Base-by-base conservation (phyloP, 257 asterid species). In the Perilla frutescens region DNA sequence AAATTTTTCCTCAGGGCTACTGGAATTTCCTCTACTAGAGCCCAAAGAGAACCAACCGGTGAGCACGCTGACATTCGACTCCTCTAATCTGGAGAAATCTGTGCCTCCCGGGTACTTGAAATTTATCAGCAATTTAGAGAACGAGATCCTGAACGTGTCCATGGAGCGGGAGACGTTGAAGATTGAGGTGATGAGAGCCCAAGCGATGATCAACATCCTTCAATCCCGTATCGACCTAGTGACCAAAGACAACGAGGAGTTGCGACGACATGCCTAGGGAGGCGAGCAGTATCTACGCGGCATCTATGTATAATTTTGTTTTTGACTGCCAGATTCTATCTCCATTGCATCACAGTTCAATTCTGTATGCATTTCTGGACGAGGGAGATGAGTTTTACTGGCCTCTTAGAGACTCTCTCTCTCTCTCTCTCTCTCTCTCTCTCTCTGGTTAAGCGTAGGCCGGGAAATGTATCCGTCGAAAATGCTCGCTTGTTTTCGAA, bases 101-200 rank as follows among this genome's bases (percentile, higher is more conserved):
- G 98, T 94, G 29, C 98, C 98, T 2, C 98, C 98, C 5, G 99
- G 97, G 6, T 94, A 91, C 77, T 47, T 91, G 79, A 94, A 91
- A 66, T 94, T 91, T 50, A 94, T 94, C 66, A 87, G 88, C 85
- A 88, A 91, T 58, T 81, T 94, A 3, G 99, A 94, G 87, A 87
- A 81, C 11, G 97, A 89, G 90, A 87, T 91, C 50, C 80, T 91
- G 36, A 91, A 89, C 20, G 90, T 88, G 5, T 87, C 98, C 58
- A 88, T 90, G 97, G 99, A 91, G 75, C 73, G 96, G 78, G 99
- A 94, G 83, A 90, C 92, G 0, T 49, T 86, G 76, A 94, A 89
- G 93, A 88, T 94, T 77, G 99, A 94, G 77, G 86, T 94, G 92
- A 91, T 91, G 97, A 85, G 99, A 61, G 96, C 96, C 36, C 91